phyloP scores from a whole-genome alignment of 257 asterid species.

The Catharanthus roseus region DNA sequence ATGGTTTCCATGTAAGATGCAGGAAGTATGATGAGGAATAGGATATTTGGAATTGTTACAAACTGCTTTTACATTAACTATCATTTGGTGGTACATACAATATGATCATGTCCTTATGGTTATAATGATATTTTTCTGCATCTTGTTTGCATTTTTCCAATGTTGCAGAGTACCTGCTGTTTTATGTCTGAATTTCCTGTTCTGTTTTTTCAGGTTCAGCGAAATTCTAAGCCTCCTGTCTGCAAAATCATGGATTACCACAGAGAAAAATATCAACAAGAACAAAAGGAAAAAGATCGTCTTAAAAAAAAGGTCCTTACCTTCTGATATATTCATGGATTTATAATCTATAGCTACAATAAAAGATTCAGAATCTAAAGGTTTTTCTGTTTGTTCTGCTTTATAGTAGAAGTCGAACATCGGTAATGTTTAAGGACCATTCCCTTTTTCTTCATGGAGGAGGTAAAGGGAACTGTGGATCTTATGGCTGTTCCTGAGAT shows the following conservation, averaged over 20 bases:
- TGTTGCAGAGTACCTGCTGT: background rate
- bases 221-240: slow-evolving; percentile 58
- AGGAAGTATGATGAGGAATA: background rate
- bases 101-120: background rate
- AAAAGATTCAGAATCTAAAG: background rate
- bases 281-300: slow-evolving; percentile 57
- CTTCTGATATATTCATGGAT: background rate
- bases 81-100: background rate
- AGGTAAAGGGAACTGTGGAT: background rate
- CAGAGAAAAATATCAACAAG: slow-evolving; percentile 52
- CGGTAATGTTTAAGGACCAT: background rate
- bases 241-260: slow-evolving; percentile 72
- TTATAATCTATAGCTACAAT: background rate
- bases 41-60: background rate
- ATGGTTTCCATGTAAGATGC: background rate
- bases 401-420: background rate
- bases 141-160: background rate
- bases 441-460: background rate
- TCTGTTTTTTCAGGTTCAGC: slow-evolving; percentile 56
- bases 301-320: slow-evolving; percentile 48
- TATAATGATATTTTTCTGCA: background rate
- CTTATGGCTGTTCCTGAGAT: background rate
- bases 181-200: slow-evolving; percentile 15
- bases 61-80: background rate
- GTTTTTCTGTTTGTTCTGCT: background rate